phyloP scores from a whole-genome alignment of 495 filamentous ascomycete species.

The Lophiotrema nucula region DNA sequence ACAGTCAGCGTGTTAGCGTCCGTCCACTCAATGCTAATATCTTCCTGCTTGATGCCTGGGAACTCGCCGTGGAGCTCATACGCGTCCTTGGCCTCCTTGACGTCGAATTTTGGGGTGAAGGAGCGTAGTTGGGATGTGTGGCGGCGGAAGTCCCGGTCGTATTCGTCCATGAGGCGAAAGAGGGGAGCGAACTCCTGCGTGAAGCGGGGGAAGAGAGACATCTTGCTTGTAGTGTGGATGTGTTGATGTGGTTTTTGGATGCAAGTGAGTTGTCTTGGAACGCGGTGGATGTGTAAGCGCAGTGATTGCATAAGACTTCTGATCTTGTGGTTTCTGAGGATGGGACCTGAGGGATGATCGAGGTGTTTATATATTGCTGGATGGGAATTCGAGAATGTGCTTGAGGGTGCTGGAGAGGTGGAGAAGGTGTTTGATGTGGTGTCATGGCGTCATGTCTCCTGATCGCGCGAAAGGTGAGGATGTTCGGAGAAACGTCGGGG shows the following conservation, averaged over 20 bases:
- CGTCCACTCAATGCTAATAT: slow-evolving; percentile 81
- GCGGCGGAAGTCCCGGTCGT: slow-evolving; percentile 47
- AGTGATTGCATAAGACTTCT: slow-evolving; percentile 26
- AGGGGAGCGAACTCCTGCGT: slow-evolving; percentile 59
- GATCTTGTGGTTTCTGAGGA: slow-evolving; percentile 18
- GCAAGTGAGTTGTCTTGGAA: slow-evolving; percentile 22
- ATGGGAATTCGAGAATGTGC: slow-evolving; percentile 23
- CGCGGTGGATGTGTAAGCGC: slow-evolving; percentile 14
- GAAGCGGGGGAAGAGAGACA: slow-evolving; percentile 66
- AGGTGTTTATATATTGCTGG: slow-evolving; percentile 25
- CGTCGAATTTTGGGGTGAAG: slow-evolving; percentile 78
- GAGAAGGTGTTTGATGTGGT: not conserved
- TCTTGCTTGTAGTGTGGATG: slow-evolving; percentile 45
- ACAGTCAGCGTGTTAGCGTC: slow-evolving; percentile 75
- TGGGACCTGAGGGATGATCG: not conserved
- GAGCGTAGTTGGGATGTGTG: slow-evolving; percentile 37
- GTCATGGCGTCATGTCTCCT: not conserved
- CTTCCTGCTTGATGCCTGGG: slow-evolving; percentile 74
- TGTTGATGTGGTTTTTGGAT: slow-evolving; percentile 22
- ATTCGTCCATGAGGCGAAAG: slow-evolving; percentile 76
- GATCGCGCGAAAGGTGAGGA: slow-evolving; percentile 9
- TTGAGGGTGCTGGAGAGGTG: not conserved
- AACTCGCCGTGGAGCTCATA: slow-evolving; percentile 89
- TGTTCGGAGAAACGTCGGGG: slow-evolving; percentile 13
- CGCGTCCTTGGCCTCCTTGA: slow-evolving; percentile 61